Conservation (phyloP, 108 stramenopile species). For the Cylindrotheca fusiformis region DNA sequence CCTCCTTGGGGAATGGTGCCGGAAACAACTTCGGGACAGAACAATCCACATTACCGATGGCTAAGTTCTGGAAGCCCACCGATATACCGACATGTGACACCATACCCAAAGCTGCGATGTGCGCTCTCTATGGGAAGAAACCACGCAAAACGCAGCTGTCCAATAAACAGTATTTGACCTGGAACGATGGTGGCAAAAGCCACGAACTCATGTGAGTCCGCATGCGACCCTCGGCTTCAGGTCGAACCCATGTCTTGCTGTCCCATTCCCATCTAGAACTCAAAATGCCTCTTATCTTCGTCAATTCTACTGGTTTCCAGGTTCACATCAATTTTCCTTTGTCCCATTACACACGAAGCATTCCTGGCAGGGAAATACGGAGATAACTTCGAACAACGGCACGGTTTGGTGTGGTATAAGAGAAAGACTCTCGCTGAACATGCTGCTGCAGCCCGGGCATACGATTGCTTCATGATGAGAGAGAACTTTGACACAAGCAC, state of each 20-base stretch:
- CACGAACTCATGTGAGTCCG: too few species aligned
- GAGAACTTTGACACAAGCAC: too few species aligned
- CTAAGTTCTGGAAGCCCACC: background rate
- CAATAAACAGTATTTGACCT: conserved; percentile 31
- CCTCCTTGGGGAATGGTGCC: too few species aligned
- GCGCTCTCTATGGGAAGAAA: conserved; percentile 25
- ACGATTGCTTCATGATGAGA: conserved; percentile 36
- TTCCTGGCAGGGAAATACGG: conserved; percentile 10
- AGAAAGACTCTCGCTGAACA: conserved; percentile 40
- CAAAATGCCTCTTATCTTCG: too few species aligned
- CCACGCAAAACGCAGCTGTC: conserved; percentile 15
- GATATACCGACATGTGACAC: background rate
- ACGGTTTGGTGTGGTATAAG: conserved; percentile 14
- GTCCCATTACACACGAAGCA: conserved; percentile 23
- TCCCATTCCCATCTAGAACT: too few species aligned
- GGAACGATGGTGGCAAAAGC: conserved; percentile 30
- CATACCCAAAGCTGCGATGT: conserved; percentile 28
- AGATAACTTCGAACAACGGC: background rate
- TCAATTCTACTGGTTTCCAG: too few species aligned
- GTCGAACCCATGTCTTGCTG: too few species aligned
- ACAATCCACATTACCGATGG: background rate
- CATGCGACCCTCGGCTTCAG: too few species aligned
- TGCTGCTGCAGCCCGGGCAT: conserved; percentile 45
- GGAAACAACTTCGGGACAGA: background rate
- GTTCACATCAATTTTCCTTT: conserved; percentile 17